Base-by-base conservation (phyloP, 257 asterid genomes). In the Agastache rugosa region DNA sequence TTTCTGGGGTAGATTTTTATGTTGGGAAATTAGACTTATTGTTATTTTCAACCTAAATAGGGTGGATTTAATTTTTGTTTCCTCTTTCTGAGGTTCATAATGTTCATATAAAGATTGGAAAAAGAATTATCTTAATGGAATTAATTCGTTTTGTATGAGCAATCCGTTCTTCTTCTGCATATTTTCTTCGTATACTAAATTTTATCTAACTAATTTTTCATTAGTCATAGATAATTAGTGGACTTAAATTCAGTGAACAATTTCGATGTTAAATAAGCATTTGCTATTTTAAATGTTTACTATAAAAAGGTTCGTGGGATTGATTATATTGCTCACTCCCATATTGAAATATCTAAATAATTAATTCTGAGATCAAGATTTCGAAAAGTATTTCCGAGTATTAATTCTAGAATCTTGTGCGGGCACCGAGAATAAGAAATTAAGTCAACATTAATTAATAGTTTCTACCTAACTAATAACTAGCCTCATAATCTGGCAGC, bases 151-250 rank as follows among this genome's bases (percentile, higher is more conserved):
- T 11, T 17, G 4, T 27, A 15, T 11, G 15, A 48, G 17, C 41
- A 12, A 37, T n/a, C 39, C 5, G 11, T 55, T 37, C 7, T 1
- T 50, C 11, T 54, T 41, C 29, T 59, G 22, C 2, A 34, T 19
- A 20, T 53, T 56, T 56, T 56, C n/a, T 56, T 6, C 41, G 42
- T 15, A 25, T 11, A 58, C 19, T 5, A 58, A 58, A 58, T 12
- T 58, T 58, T 12, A 5, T 50, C 6, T 1, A 50, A 50, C 56
- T 44, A 14, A 44, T 3, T 44, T 44, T 53, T 19, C 27, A 53
- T 58, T 44, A 39, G 67, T 54, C 27, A 42, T 31, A 7, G 37
- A 20, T 37, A 74, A 68, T 23, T 29, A 48, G 74, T 56, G 77
- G 41, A 19, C 23, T 70, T 63, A 8, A 45, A 41, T 47, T 5